These are phyloP conservation scores for Cladosporium cucumerinum DNA, from an alignment of 2,329 filamentous ascomycete genomes.

Conservation along the genomic window DNA sequence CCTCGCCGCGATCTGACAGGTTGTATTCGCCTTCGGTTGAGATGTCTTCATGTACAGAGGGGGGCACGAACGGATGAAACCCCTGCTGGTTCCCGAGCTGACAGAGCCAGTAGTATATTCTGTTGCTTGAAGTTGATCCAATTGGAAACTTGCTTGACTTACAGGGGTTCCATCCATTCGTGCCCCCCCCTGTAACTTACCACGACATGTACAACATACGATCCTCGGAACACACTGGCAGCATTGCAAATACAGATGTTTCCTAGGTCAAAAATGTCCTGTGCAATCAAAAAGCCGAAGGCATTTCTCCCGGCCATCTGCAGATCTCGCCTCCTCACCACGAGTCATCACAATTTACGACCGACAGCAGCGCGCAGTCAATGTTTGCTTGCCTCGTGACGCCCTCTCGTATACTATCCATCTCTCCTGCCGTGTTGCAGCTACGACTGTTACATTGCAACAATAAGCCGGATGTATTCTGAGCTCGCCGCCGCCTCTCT, in stretches of 20 bases:
- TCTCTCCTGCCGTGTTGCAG: background rate
- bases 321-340: background rate
- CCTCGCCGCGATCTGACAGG: background rate
- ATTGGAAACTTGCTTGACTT: too few relatives aligned
- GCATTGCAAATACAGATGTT: background rate
- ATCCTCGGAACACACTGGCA: background rate
- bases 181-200: too few relatives aligned
- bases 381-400: background rate
- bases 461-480: background rate
- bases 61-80: too few relatives aligned
- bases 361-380: background rate
- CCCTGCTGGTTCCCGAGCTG: too few relatives aligned
- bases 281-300: background rate
- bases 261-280: background rate
- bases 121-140: too few relatives aligned
- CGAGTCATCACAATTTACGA: slow-evolving; percentile 2
- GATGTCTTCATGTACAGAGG: background rate
- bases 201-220: background rate
- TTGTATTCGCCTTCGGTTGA: background rate
- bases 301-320: background rate
- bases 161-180: too few relatives aligned
- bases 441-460: background rate
- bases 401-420: background rate
- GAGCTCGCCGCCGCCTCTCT: background rate
- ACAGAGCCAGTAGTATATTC: too few relatives aligned